phyloP scores from a whole-genome alignment of 192 early-diverging fungal species.

The Umbelopsis ramanniana region DNA sequence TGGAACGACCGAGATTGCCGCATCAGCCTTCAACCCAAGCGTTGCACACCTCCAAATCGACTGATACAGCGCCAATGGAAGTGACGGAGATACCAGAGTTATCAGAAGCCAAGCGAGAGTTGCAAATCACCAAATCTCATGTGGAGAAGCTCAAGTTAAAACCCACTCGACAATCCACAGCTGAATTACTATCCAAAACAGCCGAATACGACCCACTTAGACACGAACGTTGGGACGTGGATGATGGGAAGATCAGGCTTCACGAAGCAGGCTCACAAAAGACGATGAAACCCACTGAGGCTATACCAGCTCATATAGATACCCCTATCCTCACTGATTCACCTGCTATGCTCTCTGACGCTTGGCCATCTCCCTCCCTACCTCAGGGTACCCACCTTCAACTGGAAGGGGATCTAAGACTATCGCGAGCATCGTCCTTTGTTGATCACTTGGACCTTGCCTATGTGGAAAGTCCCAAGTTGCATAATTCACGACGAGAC shows the following conservation, averaged over 20 bases:
- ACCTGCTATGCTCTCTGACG: not conserved
- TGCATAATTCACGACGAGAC: not conserved
- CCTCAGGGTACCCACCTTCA: not conserved
- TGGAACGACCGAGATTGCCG: not conserved
- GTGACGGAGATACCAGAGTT: not conserved
- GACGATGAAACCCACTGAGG: not conserved
- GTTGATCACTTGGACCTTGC: conserved; percentile 1
- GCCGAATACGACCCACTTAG: not conserved
- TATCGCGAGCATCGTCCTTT: conserved; percentile 10
- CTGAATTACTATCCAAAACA: not conserved
- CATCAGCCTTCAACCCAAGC: not conserved
- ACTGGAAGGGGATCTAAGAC: conserved; percentile 1
- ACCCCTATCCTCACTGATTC: not conserved
- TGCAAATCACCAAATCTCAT: not conserved
- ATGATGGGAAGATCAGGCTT: not conserved
- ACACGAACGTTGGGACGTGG: conserved; percentile 2
- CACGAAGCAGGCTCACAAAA: not conserved
- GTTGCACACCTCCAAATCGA: not conserved
- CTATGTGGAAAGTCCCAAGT: not conserved
- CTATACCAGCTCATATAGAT: not conserved
- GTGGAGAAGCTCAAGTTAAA: not conserved
- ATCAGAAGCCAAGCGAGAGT: conserved; percentile 5
- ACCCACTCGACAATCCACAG: conserved; percentile 5
- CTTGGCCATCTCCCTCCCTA: not conserved
- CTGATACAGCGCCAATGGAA: not conserved